Evolutionary conservation across 805 yeast genomes (phyloP).

Genomic region (Metschnikowia matae): DNA sequence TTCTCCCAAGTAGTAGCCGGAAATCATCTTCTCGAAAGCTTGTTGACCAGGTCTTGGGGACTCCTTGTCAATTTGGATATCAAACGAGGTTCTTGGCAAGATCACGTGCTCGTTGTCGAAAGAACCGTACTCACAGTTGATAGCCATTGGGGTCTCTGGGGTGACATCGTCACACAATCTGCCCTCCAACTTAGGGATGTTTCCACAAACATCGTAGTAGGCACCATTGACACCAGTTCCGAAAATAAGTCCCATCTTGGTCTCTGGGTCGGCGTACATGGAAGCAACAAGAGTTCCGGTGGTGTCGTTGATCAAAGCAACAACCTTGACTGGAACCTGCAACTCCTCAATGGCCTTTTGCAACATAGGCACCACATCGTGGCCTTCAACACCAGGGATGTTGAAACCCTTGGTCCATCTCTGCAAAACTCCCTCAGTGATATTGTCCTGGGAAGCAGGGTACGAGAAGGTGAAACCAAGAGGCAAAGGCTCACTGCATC

Average conservation of each 20-base stretch:
- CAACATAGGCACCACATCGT: constrained; percentile 89
- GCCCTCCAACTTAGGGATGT: constrained; percentile 80
- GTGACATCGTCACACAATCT: constrained; percentile 59
- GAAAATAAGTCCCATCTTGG: constrained; percentile 92
- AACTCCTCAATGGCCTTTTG: constrained; percentile 65
- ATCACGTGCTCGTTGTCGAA: constrained; percentile 84
- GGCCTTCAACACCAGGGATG: constrained; percentile 88
- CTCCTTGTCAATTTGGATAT: constrained; percentile 70
- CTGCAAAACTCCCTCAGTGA: constrained; percentile 83
- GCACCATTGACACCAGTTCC: constrained; percentile 99
- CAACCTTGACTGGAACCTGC: constrained; percentile 75
- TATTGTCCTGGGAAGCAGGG: constrained; percentile 80
- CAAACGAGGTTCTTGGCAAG: constrained; percentile 89
- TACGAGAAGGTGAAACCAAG: constrained; percentile 94
- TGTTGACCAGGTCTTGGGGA: constrained; percentile 97
- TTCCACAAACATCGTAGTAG: constrained; percentile 71
- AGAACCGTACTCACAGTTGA: constrained; percentile 97
- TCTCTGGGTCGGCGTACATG: constrained; percentile 80
- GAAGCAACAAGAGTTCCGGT: constrained; percentile 97
- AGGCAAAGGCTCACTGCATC: constrained; percentile 54
- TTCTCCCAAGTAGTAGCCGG: constrained; percentile 96
- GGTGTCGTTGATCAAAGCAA: constrained; percentile 93
- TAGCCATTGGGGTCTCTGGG: constrained; percentile 76
- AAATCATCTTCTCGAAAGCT: constrained; percentile 93
- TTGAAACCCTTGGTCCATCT: constrained; percentile 98